Conservation (phyloP, 208 protist species). For the Trypanosoma platydactyli region DNA sequence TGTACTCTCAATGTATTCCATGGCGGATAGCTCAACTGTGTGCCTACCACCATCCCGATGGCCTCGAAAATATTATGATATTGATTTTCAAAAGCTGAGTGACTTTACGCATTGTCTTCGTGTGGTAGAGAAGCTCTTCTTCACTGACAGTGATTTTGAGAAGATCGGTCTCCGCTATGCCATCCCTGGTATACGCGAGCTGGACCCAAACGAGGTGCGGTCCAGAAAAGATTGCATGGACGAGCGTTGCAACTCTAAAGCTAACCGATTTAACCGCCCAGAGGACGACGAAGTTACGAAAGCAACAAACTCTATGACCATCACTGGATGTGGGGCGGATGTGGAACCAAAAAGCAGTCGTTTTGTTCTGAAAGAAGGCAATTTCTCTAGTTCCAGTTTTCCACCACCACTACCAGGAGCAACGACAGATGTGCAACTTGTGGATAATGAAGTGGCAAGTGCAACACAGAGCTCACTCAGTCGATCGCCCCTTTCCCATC, state of each 20-base stretch:
- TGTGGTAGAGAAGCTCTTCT: slow-evolving; percentile 25
- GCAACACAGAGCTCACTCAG: neutral
- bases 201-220: slow-evolving; percentile 20
- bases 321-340: slow-evolving; percentile 11
- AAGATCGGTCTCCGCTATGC: slow-evolving; percentile 44
- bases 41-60: neutral
- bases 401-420: neutral
- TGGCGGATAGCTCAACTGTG: slow-evolving; percentile 19
- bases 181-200: slow-evolving; percentile 50
- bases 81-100: slow-evolving; percentile 30
- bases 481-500: neutral
- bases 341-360: neutral
- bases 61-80: slow-evolving; percentile 28
- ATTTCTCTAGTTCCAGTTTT: too few species aligned
- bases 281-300: slow-evolving; percentile 12
- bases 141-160: slow-evolving; percentile 55
- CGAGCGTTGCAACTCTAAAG: neutral
- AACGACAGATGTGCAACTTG: neutral
- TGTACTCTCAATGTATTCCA: slow-evolving; percentile 27
- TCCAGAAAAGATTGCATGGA: slow-evolving; percentile 12
- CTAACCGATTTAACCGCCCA: neutral
- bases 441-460: neutral
- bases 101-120: slow-evolving; percentile 46
- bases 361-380: neutral
- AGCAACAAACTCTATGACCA: neutral